phyloP scores from a whole-genome alignment of 306 rosid genomes.

The Medicago ruthenica region DNA sequence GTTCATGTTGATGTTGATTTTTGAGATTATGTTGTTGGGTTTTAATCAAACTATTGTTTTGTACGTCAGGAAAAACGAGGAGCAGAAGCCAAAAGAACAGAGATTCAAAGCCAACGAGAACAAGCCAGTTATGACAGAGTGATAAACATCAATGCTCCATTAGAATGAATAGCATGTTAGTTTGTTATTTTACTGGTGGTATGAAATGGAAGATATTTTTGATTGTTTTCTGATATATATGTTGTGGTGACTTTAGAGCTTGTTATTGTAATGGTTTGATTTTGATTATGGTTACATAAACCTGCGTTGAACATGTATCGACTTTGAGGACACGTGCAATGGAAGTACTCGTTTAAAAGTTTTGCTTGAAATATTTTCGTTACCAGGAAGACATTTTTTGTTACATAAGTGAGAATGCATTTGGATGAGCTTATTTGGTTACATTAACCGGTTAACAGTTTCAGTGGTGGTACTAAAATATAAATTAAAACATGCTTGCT shows the following conservation, averaged over 20 bases:
- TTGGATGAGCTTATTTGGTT: no score
- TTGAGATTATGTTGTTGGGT: slow-evolving; percentile 11
- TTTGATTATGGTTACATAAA: slow-evolving; percentile 20
- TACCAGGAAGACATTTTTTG: not conserved
- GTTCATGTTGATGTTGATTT: slow-evolving; percentile 11
- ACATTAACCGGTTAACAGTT: no score
- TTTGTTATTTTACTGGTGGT: slow-evolving; percentile 17
- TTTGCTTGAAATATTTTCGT: not conserved
- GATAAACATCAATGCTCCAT: slow-evolving; percentile 40
- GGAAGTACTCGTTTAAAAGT: not conserved
- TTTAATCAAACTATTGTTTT: slow-evolving; percentile 16
- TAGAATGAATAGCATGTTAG: slow-evolving; percentile 34
- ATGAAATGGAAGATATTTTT: not conserved
- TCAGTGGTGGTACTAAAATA: not conserved
- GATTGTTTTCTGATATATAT: not conserved
- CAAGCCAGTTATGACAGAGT: slow-evolving; percentile 95
- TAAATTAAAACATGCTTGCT: no score
- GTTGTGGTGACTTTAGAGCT: not conserved
- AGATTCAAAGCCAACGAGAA: slow-evolving; percentile 87
- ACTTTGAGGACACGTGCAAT: slow-evolving; percentile 4
- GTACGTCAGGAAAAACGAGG: slow-evolving; percentile 76
- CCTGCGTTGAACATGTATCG: slow-evolving; percentile 16
- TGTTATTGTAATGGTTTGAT: slow-evolving; percentile 31
- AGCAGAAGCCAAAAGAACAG: slow-evolving; percentile 94
- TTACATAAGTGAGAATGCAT: no score